phyloP scores from a whole-genome alignment of 2,329 filamentous ascomycete genomes.

The Scedosporium apiospermum region DNA sequence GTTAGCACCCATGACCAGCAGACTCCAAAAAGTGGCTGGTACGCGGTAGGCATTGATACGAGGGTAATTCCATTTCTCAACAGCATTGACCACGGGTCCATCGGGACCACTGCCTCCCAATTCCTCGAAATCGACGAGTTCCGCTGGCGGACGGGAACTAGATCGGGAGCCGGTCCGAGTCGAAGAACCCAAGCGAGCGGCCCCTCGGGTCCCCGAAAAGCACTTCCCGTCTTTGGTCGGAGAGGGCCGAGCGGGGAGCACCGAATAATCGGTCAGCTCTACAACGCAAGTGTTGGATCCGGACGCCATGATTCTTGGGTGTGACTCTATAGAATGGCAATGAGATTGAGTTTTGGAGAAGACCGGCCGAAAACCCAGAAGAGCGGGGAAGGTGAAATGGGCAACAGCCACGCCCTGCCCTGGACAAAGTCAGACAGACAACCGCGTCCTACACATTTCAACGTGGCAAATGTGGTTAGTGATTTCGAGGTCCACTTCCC shows the following conservation, averaged over 20 bases:
- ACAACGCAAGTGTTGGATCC: conserved; percentile 2
- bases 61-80: conserved; percentile 56
- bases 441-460: too few relatives aligned
- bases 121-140: background rate
- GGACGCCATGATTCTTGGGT: background rate
- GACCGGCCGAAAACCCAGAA: too few relatives aligned
- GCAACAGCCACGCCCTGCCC: too few relatives aligned
- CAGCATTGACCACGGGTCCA: background rate
- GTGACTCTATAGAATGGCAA: too few relatives aligned
- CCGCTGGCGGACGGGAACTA: background rate
- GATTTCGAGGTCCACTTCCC: too few relatives aligned
- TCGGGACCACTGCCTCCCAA: background rate
- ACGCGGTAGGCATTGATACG: conserved; percentile 48
- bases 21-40: conserved; percentile 48
- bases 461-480: too few relatives aligned
- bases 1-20: conserved; percentile 59
- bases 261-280: background rate
- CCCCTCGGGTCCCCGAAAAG: background rate
- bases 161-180: background rate
- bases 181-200: background rate
- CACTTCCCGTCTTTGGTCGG: background rate
- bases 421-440: too few relatives aligned
- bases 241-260: background rate
- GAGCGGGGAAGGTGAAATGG: too few relatives aligned
- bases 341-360: too few relatives aligned